Conservation (phyloP, 208 protist species). For the Crithidia sp. region DNA sequence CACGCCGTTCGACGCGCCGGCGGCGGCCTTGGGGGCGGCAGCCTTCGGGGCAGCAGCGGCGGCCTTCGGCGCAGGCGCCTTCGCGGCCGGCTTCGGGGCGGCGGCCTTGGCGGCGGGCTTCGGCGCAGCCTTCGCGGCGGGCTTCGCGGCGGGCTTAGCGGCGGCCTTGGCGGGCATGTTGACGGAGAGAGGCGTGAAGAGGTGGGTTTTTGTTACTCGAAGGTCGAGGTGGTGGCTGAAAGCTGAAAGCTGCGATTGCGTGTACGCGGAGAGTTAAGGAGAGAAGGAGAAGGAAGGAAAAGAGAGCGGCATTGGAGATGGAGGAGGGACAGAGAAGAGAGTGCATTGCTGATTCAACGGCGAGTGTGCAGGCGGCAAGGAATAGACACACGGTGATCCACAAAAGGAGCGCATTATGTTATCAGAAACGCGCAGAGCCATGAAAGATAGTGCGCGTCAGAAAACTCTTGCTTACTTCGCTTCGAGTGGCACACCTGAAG, state of each 20-base stretch:
- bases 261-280: neutral
- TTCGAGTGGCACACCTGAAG: no score
- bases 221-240: conserved; percentile 68
- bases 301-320: neutral
- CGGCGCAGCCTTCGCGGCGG: conserved; percentile 44
- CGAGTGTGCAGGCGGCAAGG: no score
- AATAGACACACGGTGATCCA: no score
- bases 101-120: conserved; percentile 52
- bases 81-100: conserved; percentile 48
- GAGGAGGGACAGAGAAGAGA: neutral
- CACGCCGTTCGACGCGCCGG: conserved; percentile 69
- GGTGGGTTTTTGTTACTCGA: conserved; percentile 83
- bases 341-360: neutral
- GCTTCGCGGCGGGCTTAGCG: conserved; percentile 34
- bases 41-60: conserved; percentile 48
- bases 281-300: neutral
- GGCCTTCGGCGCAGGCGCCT: conserved; percentile 52
- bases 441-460: no score
- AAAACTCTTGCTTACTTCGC: no score
- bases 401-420: no score
- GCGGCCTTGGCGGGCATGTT: conserved; percentile 71
- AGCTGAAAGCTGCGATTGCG: conserved; percentile 33
- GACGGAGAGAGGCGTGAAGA: conserved; percentile 20
- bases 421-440: no score
- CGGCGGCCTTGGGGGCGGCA: conserved; percentile 35